Base-by-base conservation (phyloP, 306 rosid species). In the Vigna trinervia region DNA sequence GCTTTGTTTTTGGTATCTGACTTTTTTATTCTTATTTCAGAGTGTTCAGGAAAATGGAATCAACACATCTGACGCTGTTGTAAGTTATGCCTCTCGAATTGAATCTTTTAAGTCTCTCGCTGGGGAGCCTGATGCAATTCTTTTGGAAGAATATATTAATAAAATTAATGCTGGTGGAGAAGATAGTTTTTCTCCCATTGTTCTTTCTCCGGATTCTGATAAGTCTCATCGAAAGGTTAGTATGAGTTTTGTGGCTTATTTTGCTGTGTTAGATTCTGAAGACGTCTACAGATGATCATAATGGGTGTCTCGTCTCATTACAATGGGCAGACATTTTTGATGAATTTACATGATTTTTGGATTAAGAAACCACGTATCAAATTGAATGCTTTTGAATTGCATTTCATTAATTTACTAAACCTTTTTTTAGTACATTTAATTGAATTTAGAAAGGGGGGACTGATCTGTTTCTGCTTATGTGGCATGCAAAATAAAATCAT, bases 181-280 rank as follows among this genome's bases (percentile, higher is more conserved):
- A 69, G 95, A 87, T 6, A 36, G 78, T 47, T 61, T 86, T 78
- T 69, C 86, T 63, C 93, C 93, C 3, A 74, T 95, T 81, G 83
- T 89, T 75, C 90, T 90, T 53, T 90, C 96, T 56, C 93, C 97
- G 0, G 90, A 88, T 83, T 81, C 86, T 61, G 93, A 92, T 74
- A 95, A 92, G 88, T 73, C 90, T 66, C 97, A 87, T 76, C 77
- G 97, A 68, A 90, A 94, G 93, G 98, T 94, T 83, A 68, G 97
- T 84, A 61, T 41, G 17, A 58, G n/a, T 59, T 67, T 77, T 63
- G 28, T 65, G 54, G 19, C 28, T 51, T 61, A 41, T 76, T 20
- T 47, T 50, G 39, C 32, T 59, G 47, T 69, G 41, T 62, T 77
- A 68, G 43, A 53, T 47, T 69, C 12, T 30, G 80, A 36, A 56